Percentiles rank a stretch among this genome's conserved stretches.
Conservation (phyloP, 2,329 filamentous ascomycete species). For the Fusarium brevicatenulatum region DNA sequence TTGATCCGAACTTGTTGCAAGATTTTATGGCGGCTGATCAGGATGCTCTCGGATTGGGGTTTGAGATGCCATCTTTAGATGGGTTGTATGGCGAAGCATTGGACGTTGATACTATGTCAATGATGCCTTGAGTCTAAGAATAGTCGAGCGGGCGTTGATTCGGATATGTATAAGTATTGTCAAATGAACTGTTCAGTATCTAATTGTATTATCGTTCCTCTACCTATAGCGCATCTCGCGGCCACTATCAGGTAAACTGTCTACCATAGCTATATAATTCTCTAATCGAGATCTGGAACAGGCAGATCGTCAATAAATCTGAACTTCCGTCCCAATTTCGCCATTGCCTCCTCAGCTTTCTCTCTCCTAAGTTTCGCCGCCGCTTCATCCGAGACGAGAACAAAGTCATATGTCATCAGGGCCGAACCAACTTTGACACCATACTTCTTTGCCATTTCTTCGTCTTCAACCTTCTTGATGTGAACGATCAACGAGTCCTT, state of each 20-base stretch:
- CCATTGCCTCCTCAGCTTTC: slow-evolving; percentile 24
- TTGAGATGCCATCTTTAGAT: not conserved
- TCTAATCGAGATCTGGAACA: slow-evolving; percentile 18
- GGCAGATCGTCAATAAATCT: slow-evolving; percentile 15
- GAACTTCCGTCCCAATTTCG: slow-evolving; percentile 2
- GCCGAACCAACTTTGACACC: not conserved
- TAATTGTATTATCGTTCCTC: not conserved
- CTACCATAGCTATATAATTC: accelerated
- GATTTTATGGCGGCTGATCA: slow-evolving; percentile 8
- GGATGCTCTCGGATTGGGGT: not conserved
- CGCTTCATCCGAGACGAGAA: slow-evolving; percentile 10
- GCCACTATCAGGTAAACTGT: not conserved
- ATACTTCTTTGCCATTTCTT: slow-evolving; percentile 9
- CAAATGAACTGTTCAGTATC: not conserved
- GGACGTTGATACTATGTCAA: not conserved
- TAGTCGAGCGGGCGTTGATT: accelerated
- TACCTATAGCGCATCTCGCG: not conserved
- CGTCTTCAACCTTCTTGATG: not conserved
- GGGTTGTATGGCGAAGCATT: not conserved
- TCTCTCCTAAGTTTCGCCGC: slow-evolving; percentile 10
- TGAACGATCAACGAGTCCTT: slow-evolving; percentile 20
- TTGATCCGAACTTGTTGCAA: not conserved
- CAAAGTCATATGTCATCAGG: slow-evolving; percentile 19
- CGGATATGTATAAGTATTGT: too few species aligned
- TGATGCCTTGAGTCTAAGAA: not conserved